A percentile compares a stretch with the other conserved stretches of the same genome.
Conservation (phyloP, 176 grass and related monocot species). For the Oryza punctata region DNA sequence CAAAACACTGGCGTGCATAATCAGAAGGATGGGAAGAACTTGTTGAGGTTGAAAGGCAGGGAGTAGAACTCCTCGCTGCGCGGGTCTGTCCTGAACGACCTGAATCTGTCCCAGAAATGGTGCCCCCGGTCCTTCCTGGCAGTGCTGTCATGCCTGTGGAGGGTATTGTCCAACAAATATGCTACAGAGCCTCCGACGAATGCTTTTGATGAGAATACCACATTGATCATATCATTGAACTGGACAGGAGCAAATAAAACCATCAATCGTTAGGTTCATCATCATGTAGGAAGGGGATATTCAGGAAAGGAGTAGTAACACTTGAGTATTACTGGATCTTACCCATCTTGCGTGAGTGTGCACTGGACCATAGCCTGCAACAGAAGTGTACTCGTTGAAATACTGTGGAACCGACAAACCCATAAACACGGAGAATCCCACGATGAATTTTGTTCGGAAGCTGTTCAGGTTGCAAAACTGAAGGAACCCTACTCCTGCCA, state of each 20-base stretch:
- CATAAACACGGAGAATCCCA: constrained; percentile 92
- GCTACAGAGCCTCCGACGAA: constrained; percentile 72
- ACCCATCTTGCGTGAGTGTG: constrained; percentile 87
- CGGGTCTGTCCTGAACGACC: constrained; percentile 71
- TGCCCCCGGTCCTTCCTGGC: constrained; percentile 62
- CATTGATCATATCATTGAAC: constrained; percentile 98
- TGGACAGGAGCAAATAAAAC: constrained; percentile 32
- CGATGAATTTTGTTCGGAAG: constrained; percentile 86
- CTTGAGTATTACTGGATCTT: constrained; percentile 40
- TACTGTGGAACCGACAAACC: constrained; percentile 91
- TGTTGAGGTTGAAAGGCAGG: constrained; percentile 85
- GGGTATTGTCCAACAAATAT: constrained; percentile 79
- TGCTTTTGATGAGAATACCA: constrained; percentile 87
- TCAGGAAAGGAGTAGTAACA: background rate
- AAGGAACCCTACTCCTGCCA: constrained; percentile 70
- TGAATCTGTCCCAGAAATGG: constrained; percentile 94
- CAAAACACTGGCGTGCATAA: background rate
- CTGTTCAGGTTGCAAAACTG: constrained; percentile 93
- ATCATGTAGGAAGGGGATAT: background rate
- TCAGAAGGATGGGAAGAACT: constrained; percentile 91
- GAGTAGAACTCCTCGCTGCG: constrained; percentile 96
- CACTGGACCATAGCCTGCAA: constrained; percentile 78
- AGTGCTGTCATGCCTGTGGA: constrained; percentile 49
- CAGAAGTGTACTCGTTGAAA: constrained; percentile 90
- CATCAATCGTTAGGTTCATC: constrained; percentile 6